Conservation (phyloP, 495 filamentous ascomycete genomes). For the Entonaema liquescens region DNA sequence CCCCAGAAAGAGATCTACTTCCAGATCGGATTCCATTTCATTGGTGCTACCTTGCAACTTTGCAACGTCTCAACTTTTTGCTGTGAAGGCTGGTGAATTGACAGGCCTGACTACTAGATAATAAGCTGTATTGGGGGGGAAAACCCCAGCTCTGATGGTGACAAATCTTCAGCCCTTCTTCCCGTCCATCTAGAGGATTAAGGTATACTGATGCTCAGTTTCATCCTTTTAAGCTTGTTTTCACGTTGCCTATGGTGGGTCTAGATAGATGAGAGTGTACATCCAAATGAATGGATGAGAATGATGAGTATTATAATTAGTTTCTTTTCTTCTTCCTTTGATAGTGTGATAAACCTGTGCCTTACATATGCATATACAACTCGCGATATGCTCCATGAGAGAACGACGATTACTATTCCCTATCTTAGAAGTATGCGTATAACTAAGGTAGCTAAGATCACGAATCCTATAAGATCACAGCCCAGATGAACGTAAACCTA, state of each 20-base stretch:
- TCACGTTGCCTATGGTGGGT: not conserved
- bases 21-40: conserved; percentile 32
- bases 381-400: not conserved
- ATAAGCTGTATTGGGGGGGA: not conserved
- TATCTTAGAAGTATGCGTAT: not conserved
- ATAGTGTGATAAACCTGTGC: too few species aligned
- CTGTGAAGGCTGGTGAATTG: conserved; percentile 7
- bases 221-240: conserved; percentile 7
- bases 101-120: not conserved
- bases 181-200: not conserved
- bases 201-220: not conserved
- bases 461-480: not conserved
- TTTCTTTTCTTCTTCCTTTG: too few species aligned
- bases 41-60: conserved; percentile 25
- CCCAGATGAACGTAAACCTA: not conserved
- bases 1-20: conserved; percentile 15
- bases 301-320: not conserved
- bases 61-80: conserved; percentile 31
- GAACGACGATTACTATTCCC: not conserved
- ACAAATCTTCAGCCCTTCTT: conserved; percentile 11
- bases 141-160: not conserved
- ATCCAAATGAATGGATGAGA: not conserved
- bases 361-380: too few species aligned
- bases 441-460: not conserved
- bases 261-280: not conserved